These are phyloP conservation scores for Rhizopogon vesiculosus DNA, from an alignment of 768 basidiomycete genomes.

Conservation along the genomic window DNA sequence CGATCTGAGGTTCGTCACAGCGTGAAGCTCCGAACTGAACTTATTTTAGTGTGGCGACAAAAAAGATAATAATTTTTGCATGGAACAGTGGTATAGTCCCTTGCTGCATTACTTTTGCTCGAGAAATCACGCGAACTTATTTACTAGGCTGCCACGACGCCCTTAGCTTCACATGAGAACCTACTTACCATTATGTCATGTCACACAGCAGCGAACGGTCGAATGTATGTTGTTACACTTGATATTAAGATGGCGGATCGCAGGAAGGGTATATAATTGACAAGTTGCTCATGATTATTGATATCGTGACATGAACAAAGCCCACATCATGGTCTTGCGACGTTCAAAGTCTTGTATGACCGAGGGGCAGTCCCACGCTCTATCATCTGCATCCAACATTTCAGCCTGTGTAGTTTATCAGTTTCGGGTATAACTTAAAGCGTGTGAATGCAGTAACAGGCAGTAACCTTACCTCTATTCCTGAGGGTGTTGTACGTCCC, in stretches of 20 bases:
- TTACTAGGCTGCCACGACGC: too few species aligned
- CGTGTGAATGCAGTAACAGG: too few species aligned
- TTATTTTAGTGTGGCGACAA: too few species aligned
- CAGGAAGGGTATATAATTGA: background rate
- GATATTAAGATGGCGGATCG: background rate
- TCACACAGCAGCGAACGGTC: too few species aligned
- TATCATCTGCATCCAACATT: constrained; percentile 34
- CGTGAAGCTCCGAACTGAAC: too few species aligned
- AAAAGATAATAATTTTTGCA: too few species aligned
- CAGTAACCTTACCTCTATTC: background rate
- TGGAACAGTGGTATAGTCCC: too few species aligned
- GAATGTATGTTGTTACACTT: background rate
- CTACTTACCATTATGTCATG: too few species aligned
- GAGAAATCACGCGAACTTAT: too few species aligned
- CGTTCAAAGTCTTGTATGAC: background rate
- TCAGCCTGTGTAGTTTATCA: constrained; percentile 4
- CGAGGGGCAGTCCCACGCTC: constrained; percentile 28
- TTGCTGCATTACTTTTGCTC: too few species aligned
- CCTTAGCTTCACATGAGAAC: too few species aligned
- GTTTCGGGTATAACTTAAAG: background rate
- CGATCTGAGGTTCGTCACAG: too few species aligned
- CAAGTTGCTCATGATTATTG: background rate
- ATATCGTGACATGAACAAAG: background rate
- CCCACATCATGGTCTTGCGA: background rate
- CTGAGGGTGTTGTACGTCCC: background rate